phyloP scores from a whole-genome alignment of 169 alveolate genomes.

The Cyclospora cayetanensis region DNA sequence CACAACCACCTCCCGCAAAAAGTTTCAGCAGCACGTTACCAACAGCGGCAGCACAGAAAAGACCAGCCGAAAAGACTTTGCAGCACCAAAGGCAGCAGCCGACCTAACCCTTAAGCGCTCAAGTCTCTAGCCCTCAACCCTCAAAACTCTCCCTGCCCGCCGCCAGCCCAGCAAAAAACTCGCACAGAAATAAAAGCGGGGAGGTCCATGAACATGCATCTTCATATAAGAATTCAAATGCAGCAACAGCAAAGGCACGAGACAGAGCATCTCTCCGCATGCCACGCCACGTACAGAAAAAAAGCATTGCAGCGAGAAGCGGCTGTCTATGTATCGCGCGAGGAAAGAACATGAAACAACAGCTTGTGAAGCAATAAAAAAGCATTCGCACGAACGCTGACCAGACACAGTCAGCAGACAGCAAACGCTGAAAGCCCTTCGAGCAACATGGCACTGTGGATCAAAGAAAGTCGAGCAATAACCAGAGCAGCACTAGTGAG shows the following conservation, averaged over 20 bases:
- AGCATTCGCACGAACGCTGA: too few relatives aligned
- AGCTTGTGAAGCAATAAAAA: background rate
- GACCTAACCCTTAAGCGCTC: background rate
- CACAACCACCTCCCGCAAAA: background rate
- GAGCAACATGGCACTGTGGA: background rate
- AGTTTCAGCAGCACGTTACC: background rate
- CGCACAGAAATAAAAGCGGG: background rate
- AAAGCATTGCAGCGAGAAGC: background rate
- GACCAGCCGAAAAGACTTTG: too few relatives aligned
- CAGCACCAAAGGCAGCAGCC: background rate
- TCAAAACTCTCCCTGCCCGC: background rate
- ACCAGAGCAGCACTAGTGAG: background rate
- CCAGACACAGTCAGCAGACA: too few relatives aligned
- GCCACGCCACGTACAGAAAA: background rate
- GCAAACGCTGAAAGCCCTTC: too few relatives aligned
- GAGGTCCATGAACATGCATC: background rate
- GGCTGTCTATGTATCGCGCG: background rate
- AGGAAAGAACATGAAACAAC: background rate
- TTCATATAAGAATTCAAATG: background rate
- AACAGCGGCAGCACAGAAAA: background rate
- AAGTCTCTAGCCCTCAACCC: background rate
- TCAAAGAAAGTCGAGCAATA: background rate
- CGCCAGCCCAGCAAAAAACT: background rate
- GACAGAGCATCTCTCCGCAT: background rate
- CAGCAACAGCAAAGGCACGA: background rate